A percentile compares a stretch with the other conserved stretches of the same genome.
Conservation (phyloP, 352 stramenopile genomes). For the Globisporangium abappressorium region DNA sequence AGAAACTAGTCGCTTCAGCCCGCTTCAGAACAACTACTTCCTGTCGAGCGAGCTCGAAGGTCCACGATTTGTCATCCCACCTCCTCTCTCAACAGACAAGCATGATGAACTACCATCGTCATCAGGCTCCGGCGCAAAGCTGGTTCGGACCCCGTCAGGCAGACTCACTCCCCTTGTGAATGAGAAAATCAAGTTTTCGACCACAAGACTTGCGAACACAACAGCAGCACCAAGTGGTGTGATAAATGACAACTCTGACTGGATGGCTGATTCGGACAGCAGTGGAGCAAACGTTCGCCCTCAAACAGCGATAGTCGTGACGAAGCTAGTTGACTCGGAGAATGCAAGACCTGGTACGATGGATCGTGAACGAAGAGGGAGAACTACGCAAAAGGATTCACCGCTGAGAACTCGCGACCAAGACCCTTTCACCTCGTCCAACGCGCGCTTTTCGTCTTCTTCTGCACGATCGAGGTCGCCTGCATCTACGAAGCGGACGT, state of each 20-base stretch:
- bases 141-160: slow-evolving; percentile 29
- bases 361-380: slow-evolving; percentile 4
- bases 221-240: background rate
- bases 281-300: slow-evolving; percentile 15
- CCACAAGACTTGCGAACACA: slow-evolving; percentile 19
- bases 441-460: background rate
- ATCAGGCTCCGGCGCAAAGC: slow-evolving; percentile 20
- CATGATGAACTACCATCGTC: slow-evolving; percentile 12
- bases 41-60: slow-evolving; percentile 23
- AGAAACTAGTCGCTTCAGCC: slow-evolving; percentile 25
- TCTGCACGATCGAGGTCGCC: slow-evolving; percentile 8
- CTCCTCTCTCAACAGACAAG: slow-evolving; percentile 38
- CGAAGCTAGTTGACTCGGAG: slow-evolving; percentile 25
- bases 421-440: background rate
- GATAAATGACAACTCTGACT: background rate
- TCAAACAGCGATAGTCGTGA: slow-evolving; percentile 38
- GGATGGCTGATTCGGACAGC: background rate
- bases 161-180: slow-evolving; percentile 37
- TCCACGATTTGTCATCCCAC: slow-evolving; percentile 52
- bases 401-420: background rate
- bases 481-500: background rate
- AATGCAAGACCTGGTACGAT: slow-evolving; percentile 8
- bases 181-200: slow-evolving; percentile 40
- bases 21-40: slow-evolving; percentile 46
- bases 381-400: background rate